A percentile compares a stretch with the other conserved stretches of the same genome.
phyloP scores from a whole-genome alignment of 2,329 filamentous ascomycete genomes.

The Nothophaeocryptopus gaeumannii region DNA sequence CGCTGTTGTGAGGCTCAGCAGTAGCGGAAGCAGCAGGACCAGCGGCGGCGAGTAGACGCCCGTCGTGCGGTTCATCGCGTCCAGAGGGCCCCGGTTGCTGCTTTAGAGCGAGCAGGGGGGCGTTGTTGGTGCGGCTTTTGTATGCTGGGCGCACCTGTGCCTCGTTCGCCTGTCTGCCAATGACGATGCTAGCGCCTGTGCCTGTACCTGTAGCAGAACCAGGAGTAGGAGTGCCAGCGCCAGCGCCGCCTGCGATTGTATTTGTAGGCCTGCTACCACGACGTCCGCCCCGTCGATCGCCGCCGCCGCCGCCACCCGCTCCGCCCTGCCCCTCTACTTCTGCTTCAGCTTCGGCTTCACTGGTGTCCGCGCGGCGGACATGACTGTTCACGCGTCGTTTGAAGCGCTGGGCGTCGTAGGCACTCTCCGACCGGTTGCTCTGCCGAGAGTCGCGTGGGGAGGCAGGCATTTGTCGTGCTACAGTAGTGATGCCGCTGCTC shows the following conservation, averaged over 20 bases:
- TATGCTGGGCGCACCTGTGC: background rate
- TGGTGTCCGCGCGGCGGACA: too few relatives aligned
- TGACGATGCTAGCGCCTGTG: background rate
- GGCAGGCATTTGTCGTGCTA: too few relatives aligned
- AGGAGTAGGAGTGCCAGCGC: background rate
- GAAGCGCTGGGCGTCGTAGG: conserved; percentile 13
- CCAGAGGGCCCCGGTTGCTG: conserved; percentile 3
- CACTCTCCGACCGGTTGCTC: background rate
- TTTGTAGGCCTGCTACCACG: conserved; percentile 4
- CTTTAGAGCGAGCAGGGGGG: conserved; percentile 7
- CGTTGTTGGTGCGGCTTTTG: conserved; percentile 11
- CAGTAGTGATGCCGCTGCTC: too few relatives aligned
- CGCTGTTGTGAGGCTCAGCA: too few relatives aligned
- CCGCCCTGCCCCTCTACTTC: conserved; percentile 8
- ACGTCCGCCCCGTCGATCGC: background rate
- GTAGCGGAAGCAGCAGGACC: too few relatives aligned
- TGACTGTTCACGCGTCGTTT: conserved; percentile 6
- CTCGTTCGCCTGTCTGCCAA: conserved; percentile 1
- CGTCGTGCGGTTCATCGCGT: too few relatives aligned
- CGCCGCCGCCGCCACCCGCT: too few relatives aligned
- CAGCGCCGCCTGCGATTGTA: background rate
- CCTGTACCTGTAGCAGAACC: background rate
- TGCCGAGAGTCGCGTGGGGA: too few relatives aligned
- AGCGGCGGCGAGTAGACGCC: too few relatives aligned
- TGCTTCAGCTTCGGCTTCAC: background rate